These are phyloP conservation scores for Solanum hybrid DNA, from an alignment of 305 asterid genomes.

Conservation along the genomic window DNA sequence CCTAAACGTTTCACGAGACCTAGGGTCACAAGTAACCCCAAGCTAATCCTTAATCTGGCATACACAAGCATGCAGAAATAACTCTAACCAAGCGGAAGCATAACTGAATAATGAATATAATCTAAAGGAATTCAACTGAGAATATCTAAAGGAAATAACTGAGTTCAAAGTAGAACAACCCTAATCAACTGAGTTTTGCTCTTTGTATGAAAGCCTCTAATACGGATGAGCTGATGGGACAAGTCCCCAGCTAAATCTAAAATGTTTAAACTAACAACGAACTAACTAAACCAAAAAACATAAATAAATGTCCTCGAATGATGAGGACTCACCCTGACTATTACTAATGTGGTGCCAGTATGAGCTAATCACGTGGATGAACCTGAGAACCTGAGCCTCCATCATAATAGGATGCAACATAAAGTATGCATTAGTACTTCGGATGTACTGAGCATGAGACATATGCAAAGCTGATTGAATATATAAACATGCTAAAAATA, in stretches of 20 bases:
- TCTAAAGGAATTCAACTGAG: background rate
- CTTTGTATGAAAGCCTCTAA: background rate
- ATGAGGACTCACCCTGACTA: background rate
- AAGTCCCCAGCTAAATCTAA: background rate
- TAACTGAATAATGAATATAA: no score
- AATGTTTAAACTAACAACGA: background rate
- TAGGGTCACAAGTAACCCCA: background rate
- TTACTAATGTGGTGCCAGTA: background rate
- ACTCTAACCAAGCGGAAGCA: background rate
- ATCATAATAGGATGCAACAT: background rate
- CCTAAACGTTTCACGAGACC: background rate
- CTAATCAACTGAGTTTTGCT: background rate
- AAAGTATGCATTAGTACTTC: background rate
- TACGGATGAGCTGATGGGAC: background rate
- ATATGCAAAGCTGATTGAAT: background rate
- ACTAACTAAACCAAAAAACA: background rate
- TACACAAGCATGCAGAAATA: background rate
- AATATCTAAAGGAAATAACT: background rate
- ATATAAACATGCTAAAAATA: no score
- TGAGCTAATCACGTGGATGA: background rate
- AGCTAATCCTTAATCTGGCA: background rate
- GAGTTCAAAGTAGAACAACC: background rate
- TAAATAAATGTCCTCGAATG: background rate
- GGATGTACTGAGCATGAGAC: background rate
- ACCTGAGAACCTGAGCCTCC: background rate